Conservation (phyloP, 306 rosid genomes). For the Vachellia pachyceras region DNA sequence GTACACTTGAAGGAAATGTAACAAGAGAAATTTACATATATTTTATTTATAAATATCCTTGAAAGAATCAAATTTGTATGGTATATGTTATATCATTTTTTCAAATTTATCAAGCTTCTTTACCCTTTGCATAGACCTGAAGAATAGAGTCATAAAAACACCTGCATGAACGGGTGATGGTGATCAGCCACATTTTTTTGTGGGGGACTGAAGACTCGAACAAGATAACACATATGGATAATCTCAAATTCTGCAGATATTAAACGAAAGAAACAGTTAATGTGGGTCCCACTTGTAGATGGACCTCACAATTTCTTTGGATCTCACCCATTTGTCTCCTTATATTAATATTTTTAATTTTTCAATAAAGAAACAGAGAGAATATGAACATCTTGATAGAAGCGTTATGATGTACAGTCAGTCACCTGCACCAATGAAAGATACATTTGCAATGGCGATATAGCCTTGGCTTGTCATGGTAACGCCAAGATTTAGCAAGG, state of each 20-base stretch:
- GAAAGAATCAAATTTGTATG: conserved; percentile 8
- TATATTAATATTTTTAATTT: not conserved
- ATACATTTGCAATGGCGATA: conserved; percentile 72
- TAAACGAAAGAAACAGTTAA: not conserved
- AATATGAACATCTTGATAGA: not conserved
- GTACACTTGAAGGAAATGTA: too few relatives aligned
- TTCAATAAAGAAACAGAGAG: too few relatives aligned
- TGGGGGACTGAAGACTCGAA: conserved; percentile 7
- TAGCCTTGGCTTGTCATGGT: conserved; percentile 77
- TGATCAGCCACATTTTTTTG: not conserved
- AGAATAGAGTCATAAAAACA: conserved; percentile 53
- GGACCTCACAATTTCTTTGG: not conserved
- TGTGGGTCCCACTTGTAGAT: not conserved
- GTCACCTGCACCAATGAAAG: conserved; percentile 90
- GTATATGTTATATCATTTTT: conserved; percentile 52
- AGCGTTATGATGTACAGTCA: conserved; percentile 18
- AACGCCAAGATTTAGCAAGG: conserved; percentile 83
- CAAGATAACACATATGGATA: not conserved
- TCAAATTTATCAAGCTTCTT: conserved; percentile 62
- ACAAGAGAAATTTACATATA: too few relatives aligned
- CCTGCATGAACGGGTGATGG: conserved; percentile 46
- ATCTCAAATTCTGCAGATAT: not conserved
- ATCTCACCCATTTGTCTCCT: not conserved
- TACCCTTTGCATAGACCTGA: conserved; percentile 60
- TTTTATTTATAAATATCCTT: not conserved